phyloP scores from a whole-genome alignment of 495 filamentous ascomycete genomes.

The Lichina pygmaea region DNA sequence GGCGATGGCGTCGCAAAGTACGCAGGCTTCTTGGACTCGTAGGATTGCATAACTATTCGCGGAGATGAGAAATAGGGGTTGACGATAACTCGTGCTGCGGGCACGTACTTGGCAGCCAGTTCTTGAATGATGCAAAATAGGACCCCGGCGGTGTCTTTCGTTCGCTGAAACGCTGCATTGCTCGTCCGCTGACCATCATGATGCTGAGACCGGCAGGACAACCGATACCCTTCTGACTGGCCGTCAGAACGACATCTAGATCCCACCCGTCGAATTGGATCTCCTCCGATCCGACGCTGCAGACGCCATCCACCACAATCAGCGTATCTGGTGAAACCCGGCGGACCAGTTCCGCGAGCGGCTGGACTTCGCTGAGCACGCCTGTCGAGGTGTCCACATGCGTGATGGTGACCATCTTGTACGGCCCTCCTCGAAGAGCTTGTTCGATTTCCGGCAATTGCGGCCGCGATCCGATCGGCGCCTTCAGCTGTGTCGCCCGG shows the following conservation, averaged over 20 bases:
- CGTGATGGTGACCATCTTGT: conserved; percentile 80
- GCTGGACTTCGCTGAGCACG: conserved; percentile 72
- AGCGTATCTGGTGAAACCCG: conserved; percentile 72
- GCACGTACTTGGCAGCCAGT: conserved; percentile 65
- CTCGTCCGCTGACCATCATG: conserved; percentile 69
- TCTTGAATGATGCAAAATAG: conserved; percentile 88
- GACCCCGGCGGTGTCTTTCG: conserved; percentile 54
- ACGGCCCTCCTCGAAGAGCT: conserved; percentile 63
- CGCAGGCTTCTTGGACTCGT: conserved; percentile 85
- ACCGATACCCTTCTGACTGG: conserved; percentile 88
- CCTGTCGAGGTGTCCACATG: conserved; percentile 96
- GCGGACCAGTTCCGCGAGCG: conserved; percentile 54
- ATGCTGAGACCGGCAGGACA: conserved; percentile 84
- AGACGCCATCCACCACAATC: conserved; percentile 82
- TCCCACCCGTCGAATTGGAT: conserved; percentile 88
- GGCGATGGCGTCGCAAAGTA: conserved; percentile 95
- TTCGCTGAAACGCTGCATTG: conserved; percentile 55
- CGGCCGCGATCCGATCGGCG: conserved; percentile 70
- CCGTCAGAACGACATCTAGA: conserved; percentile 77
- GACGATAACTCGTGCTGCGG: not conserved
- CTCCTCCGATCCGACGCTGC: conserved; percentile 87
- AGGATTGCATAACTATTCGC: conserved; percentile 71
- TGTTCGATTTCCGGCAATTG: conserved; percentile 64
- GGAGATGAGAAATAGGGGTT: not conserved
- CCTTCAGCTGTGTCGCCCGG: conserved; percentile 66